Percentiles rank a stretch among this genome's conserved stretches.
phyloP scores from a whole-genome alignment of 2,329 filamentous ascomycete species.

The Epichloe brachyelytri region DNA sequence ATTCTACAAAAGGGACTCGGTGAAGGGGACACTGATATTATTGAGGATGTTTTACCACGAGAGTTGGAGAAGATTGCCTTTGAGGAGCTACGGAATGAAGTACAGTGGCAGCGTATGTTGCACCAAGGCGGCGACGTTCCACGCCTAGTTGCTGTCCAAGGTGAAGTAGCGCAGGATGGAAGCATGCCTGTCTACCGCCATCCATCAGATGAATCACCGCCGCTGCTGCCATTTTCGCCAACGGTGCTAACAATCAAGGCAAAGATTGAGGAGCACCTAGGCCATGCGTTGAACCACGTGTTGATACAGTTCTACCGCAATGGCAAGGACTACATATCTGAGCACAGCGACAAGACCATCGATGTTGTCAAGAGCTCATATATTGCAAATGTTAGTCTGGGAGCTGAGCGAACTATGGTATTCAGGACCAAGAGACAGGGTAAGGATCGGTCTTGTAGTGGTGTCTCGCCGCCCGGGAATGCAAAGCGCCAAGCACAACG shows the following conservation, averaged over 20 bases:
- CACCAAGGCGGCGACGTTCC: slow-evolving; percentile 88
- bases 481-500: slow-evolving; percentile 47
- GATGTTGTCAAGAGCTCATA: slow-evolving; percentile 72
- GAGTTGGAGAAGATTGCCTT: slow-evolving; percentile 49
- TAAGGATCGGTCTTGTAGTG: slow-evolving; percentile 18
- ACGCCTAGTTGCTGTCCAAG: slow-evolving; percentile 81
- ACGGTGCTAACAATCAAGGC: slow-evolving; percentile 56
- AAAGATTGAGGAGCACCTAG: slow-evolving; percentile 57
- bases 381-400: slow-evolving; percentile 90
- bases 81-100: slow-evolving; percentile 55
- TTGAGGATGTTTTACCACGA: slow-evolving; percentile 54
- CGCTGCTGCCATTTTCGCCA: slow-evolving; percentile 61
- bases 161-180: slow-evolving; percentile 53
- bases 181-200: slow-evolving; percentile 87
- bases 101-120: slow-evolving; percentile 83
- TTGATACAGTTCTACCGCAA: slow-evolving; percentile 88
- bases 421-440: slow-evolving; percentile 65
- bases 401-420: slow-evolving; percentile 80
- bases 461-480: slow-evolving; percentile 5
- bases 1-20: slow-evolving; percentile 45
- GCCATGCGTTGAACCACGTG: slow-evolving; percentile 78
- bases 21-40: slow-evolving; percentile 68
- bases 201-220: slow-evolving; percentile 76
- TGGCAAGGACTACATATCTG: slow-evolving; percentile 83
- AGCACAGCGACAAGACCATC: slow-evolving; percentile 93